These are phyloP conservation scores for Clarireedia paspali DNA, from an alignment of 2,329 filamentous ascomycete genomes.

Conservation along the genomic window DNA sequence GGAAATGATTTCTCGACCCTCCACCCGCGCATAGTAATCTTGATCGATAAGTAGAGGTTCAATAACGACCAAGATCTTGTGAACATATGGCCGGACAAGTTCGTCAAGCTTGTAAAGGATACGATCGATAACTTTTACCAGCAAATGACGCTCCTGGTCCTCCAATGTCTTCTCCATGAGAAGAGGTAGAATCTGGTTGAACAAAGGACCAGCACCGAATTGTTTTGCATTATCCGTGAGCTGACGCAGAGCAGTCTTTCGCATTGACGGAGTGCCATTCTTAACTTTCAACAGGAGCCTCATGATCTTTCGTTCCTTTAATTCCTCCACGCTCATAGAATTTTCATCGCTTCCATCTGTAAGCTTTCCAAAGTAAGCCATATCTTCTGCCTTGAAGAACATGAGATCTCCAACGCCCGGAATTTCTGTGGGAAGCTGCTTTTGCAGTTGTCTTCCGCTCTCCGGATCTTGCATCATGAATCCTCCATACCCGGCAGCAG, in stretches of 20 bases:
- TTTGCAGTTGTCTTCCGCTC: constrained; percentile 72
- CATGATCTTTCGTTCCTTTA: constrained; percentile 99
- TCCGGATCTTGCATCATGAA: constrained; percentile 98
- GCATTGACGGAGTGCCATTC: constrained; percentile 97
- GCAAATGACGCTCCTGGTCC: constrained; percentile 93
- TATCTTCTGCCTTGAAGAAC: constrained; percentile 98
- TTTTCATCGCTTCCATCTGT: constrained; percentile 93
- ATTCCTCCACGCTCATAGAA: constrained; percentile 81
- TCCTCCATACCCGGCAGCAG: constrained; percentile 52
- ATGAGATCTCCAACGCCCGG: constrained; percentile 92
- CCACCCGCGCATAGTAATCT: constrained; percentile 97
- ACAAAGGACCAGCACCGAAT: constrained; percentile 88
- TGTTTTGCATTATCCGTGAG: constrained; percentile 95
- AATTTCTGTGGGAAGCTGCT: constrained; percentile 90
- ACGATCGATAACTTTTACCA: constrained; percentile 98
- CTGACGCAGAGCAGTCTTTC: constrained; percentile 94
- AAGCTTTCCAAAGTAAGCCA: constrained; percentile 97
- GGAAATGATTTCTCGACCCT: constrained; percentile 97
- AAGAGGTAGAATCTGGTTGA: constrained; percentile 93
- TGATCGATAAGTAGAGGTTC: constrained; percentile 98
- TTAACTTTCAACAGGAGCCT: constrained; percentile 93
- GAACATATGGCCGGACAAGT: constrained; percentile 88
- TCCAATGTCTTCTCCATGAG: constrained; percentile 98
- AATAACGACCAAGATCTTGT: constrained; percentile 98
- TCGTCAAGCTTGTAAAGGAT: constrained; percentile 98